These are phyloP conservation scores for Starmerella asiatica DNA, from an alignment of 805 yeast species.

Conservation along the genomic window DNA sequence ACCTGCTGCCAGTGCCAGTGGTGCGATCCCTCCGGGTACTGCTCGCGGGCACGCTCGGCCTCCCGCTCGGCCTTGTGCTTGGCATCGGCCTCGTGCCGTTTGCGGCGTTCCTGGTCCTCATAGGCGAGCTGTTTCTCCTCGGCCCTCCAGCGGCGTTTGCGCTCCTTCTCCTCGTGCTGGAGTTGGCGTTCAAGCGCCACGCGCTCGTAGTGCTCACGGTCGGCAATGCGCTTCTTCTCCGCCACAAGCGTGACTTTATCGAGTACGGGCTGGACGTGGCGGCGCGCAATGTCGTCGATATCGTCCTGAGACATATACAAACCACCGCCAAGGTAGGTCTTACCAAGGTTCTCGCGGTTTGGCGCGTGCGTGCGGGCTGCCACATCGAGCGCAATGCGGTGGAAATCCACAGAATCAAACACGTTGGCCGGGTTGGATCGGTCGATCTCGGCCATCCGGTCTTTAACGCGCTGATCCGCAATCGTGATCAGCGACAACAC, in stretches of 20 bases:
- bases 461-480: constrained; percentile 23
- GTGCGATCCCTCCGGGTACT: constrained; percentile 16
- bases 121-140: constrained; percentile 28
- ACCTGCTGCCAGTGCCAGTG: constrained; percentile 20
- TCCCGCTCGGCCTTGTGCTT: constrained; percentile 19
- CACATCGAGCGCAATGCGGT: constrained; percentile 59
- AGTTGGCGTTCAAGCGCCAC: constrained; percentile 31
- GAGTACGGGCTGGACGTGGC: constrained; percentile 71
- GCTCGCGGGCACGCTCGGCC: constrained; percentile 12
- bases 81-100: constrained; percentile 11
- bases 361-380: constrained; percentile 58
- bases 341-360: constrained; percentile 39
- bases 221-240: constrained; percentile 47
- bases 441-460: constrained; percentile 30
- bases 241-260: constrained; percentile 61
- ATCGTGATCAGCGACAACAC: constrained; percentile 20
- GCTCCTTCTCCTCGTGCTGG: constrained; percentile 13
- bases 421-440: constrained; percentile 29
- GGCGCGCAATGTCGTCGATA: constrained; percentile 63
- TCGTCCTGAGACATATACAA: constrained; percentile 60
- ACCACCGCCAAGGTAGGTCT: constrained; percentile 80
- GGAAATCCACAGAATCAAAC: constrained; percentile 39
- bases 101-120: constrained; percentile 16
- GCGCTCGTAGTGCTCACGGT: constrained; percentile 32
- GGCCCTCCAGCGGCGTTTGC: constrained; percentile 13